Evolutionary conservation across 176 grass and related monocot species (phyloP), one percentile per base, ranked within the genome.

Genomic region (Rhynchospora pubera): DNA sequence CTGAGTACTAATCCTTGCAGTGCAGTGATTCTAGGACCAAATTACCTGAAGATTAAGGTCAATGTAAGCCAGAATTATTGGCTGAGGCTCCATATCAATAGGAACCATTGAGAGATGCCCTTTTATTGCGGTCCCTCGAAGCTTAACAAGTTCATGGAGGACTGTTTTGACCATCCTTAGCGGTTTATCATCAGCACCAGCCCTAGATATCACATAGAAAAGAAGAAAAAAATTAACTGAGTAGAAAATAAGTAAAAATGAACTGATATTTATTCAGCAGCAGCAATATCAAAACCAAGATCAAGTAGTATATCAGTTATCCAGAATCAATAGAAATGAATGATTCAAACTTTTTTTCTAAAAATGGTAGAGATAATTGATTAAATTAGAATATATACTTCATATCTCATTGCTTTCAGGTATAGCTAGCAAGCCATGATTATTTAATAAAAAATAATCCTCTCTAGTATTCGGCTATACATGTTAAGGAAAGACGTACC

Each of bases 61-160:
- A 87, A 99, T 99, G 43, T 99, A 99, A 50, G 96, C 96, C 57
- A 99, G 87, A 90, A 99, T 99, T 82, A 99, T 99, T 34, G 96
- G 96, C 80, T 99, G 96, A 86, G 96, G 96, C 77, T 99, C 96
- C 62, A 83, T 90, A 69, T 99, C 96, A 87, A 99, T 99, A 87
- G 96, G 96, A 75, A 99, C 93, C 96, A 99, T 95, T 69, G 96
- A 99, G 63, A 99, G 96, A 75, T 99, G 96, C n/a, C 96, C 96
- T 64, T 99, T 99, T 83, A 99, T 93, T 72, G 93, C 91, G 5
- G 96, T 99, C 53, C 96, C 96, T 43, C 96, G 85, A 87, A 99
- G 96, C 86, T 99, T 99, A 32, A 99, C 96, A 45, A 99, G 93
- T 88, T 99, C 96, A 89, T 99, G 96, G 67, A 99, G 71, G 58